phyloP scores from a whole-genome alignment of 352 stramenopile genomes.

The Phytophthora cryptogea region DNA sequence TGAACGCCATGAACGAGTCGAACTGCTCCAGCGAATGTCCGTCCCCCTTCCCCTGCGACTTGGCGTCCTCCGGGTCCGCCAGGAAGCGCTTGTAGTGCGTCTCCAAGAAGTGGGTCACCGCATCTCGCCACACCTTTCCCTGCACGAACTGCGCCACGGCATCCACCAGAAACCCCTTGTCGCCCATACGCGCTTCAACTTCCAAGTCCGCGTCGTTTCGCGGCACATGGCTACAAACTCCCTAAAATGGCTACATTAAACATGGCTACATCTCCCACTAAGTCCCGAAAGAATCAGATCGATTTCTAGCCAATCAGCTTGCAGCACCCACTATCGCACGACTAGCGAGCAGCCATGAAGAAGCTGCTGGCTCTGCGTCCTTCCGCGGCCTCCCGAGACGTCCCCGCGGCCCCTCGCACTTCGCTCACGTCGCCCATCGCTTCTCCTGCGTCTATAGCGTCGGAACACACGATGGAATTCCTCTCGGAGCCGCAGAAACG shows the following conservation, averaged over 20 bases:
- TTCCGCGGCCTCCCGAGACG: conserved; percentile 5
- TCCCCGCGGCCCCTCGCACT: background rate
- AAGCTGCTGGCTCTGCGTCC: conserved; percentile 23
- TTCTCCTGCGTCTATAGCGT: conserved; percentile 2
- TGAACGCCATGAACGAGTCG: conserved; percentile 73
- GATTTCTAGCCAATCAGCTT: conserved; percentile 21
- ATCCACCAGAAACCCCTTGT: conserved; percentile 80
- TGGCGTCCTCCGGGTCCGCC: conserved; percentile 15
- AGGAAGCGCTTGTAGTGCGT: conserved; percentile 61
- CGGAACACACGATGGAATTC: conserved; percentile 33
- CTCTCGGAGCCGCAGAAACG: conserved; percentile 67
- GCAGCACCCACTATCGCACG: background rate
- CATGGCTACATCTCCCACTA: background rate
- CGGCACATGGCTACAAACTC: conserved; percentile 17
- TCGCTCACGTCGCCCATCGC: conserved; percentile 1
- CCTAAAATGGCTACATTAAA: conserved; percentile 16
- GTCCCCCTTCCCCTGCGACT: conserved; percentile 30
- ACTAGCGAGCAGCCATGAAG: conserved; percentile 25
- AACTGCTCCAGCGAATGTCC: conserved; percentile 62
- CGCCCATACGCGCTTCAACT: conserved; percentile 11
- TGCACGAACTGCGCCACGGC: conserved; percentile 76
- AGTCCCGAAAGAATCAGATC: conserved; percentile 11
- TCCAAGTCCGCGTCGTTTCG: conserved; percentile 21
- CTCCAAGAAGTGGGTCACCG: conserved; percentile 58
- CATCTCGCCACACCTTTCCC: conserved; percentile 51